phyloP scores from a whole-genome alignment of 768 basidiomycete species.

The Trametes gibbosa region DNA sequence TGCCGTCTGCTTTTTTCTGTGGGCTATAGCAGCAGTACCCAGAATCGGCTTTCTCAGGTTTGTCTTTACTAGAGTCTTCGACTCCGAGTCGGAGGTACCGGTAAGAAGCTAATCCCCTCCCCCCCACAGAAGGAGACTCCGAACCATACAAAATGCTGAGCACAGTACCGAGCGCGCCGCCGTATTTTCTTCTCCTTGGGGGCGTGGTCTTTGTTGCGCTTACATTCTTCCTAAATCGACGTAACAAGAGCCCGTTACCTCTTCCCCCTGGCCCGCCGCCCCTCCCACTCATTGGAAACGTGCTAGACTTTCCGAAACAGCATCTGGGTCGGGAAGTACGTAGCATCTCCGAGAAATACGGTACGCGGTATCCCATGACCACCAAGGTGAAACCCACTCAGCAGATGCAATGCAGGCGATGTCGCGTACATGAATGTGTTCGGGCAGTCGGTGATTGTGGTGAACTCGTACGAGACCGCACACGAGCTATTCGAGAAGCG shows the following conservation, averaged over 20 bases:
- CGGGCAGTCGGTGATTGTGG: conserved; percentile 64
- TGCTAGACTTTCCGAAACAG: conserved; percentile 17
- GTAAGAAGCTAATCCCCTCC: neutral
- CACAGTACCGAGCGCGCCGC: neutral
- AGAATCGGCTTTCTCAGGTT: no score
- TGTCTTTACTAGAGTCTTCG: no score
- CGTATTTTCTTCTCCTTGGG: neutral
- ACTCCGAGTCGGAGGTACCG: no score
- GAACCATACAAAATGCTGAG: neutral
- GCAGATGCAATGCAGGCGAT: conserved; percentile 42
- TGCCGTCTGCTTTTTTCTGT: no score
- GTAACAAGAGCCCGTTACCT: neutral
- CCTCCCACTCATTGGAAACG: conserved; percentile 25
- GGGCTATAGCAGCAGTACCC: no score
- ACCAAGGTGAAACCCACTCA: neutral
- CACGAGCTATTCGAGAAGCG: conserved; percentile 68
- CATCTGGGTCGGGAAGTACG: conserved; percentile 16
- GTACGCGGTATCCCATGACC: neutral
- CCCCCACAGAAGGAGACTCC: neutral
- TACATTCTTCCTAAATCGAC: neutral
- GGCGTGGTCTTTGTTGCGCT: neutral
- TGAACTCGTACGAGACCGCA: conserved; percentile 57
- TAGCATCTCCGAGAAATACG: conserved; percentile 14
- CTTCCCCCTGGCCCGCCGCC: conserved; percentile 26
- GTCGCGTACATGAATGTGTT: conserved; percentile 64